These are phyloP conservation scores for Rhytidiadelphus loreus DNA, from an alignment of 225 moss, liverwort and hornwort genomes.

Conservation along the genomic window DNA sequence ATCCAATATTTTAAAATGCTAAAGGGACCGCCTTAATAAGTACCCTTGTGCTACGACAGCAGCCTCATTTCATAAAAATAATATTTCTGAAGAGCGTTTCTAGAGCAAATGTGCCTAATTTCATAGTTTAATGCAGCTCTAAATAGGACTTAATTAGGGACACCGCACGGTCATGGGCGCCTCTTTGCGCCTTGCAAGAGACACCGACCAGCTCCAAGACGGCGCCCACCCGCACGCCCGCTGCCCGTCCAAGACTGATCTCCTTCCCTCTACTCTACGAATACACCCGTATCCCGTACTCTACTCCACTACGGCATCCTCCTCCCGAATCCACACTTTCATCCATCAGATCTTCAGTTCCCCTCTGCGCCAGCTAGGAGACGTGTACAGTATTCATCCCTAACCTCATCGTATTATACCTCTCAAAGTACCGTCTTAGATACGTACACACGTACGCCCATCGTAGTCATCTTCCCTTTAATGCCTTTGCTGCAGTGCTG, in stretches of 20 bases:
- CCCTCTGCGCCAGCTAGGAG: too few species aligned
- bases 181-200: conserved; percentile 2
- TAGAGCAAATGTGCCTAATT: not conserved
- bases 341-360: not conserved
- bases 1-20: not conserved
- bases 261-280: not conserved
- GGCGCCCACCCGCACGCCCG: conserved; percentile 11
- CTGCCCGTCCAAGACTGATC: not conserved
- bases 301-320: not conserved
- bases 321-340: not conserved
- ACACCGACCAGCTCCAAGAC: conserved; percentile 29
- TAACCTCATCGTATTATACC: not conserved
- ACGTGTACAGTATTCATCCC: conserved; percentile 9
- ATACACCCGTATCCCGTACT: not conserved
- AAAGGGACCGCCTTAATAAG: fast-evolving
- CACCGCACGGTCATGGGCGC: not conserved
- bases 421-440: not conserved
- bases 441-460: not conserved
- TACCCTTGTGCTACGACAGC: fast-evolving
- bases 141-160: not conserved
- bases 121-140: not conserved
- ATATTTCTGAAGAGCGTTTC: not conserved
- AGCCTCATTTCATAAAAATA: not conserved
- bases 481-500: not conserved
- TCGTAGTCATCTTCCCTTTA: not conserved